Percentiles rank a stretch among this genome's conserved stretches.
Evolutionary conservation across 2,329 filamentous ascomycete genomes (phyloP).

Genomic region (Pestalotiopsis sp.): DNA sequence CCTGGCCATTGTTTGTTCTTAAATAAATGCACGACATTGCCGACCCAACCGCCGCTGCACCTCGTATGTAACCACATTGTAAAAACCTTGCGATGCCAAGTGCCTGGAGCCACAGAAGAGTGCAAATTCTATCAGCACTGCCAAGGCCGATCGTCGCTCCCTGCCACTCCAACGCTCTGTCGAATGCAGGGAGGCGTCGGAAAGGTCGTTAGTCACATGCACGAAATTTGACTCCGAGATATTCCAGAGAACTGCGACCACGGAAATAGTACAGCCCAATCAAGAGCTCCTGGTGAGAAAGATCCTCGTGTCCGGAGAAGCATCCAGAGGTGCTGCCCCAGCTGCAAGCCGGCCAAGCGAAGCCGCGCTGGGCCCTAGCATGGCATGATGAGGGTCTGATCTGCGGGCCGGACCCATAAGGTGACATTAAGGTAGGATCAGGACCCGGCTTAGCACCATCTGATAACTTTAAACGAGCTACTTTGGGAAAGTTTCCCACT

Average conservation of each 20-base stretch:
- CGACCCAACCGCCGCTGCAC: background rate
- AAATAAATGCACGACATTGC: background rate
- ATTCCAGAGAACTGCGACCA: background rate
- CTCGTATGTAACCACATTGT: background rate
- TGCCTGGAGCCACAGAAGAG: background rate
- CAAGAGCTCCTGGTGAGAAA: background rate
- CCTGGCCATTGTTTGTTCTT: background rate
- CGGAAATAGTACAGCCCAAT: background rate
- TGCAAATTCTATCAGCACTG: background rate
- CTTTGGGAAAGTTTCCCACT: background rate
- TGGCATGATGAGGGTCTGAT: background rate
- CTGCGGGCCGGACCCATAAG: background rate
- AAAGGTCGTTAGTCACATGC: background rate
- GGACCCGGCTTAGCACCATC: constrained; percentile 2
- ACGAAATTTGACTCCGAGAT: background rate
- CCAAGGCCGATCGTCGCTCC: constrained; percentile 4
- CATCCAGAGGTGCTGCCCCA: background rate
- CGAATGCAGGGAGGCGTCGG: background rate
- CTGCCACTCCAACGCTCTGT: background rate
- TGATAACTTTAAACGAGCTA: constrained; percentile 9
- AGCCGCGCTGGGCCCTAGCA: background rate
- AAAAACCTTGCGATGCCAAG: background rate
- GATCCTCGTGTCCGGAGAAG: background rate
- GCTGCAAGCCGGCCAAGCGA: background rate
- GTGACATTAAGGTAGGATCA: constrained; percentile 3